Conservation (phyloP, 1,139 yeast genomes). For the Lodderomyces jiufengensis region DNA sequence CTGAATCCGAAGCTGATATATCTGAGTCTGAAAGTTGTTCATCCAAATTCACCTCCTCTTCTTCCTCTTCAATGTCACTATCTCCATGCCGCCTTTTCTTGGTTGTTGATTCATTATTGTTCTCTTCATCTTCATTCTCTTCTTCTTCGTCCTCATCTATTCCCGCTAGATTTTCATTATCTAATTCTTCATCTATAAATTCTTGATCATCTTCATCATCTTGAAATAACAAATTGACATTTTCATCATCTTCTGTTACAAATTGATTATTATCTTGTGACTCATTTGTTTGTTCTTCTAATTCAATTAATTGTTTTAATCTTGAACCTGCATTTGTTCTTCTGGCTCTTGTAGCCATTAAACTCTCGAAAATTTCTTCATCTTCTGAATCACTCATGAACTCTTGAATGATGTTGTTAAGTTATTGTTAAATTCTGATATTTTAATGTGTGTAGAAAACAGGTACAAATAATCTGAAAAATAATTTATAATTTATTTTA, state of each 20-base stretch:
- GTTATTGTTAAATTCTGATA: background rate
- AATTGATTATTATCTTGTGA: conserved; percentile 21
- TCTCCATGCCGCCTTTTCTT: conserved; percentile 6
- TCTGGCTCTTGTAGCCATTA: conserved; percentile 69
- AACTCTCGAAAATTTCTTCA: conserved; percentile 20
- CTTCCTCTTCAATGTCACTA: conserved; percentile 13
- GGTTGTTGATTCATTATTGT: conserved; percentile 7
- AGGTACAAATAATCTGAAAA: background rate
- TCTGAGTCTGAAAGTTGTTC: conserved; percentile 56
- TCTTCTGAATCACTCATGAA: conserved; percentile 31
- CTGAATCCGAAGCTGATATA: conserved; percentile 45
- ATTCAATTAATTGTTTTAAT: conserved; percentile 65
- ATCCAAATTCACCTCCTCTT: conserved; percentile 28
- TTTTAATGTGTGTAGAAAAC: no score
- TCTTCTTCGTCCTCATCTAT: conserved; percentile 17
- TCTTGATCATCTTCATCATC: conserved; percentile 86
- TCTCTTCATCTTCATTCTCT: conserved; percentile 21
- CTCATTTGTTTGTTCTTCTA: conserved; percentile 51
- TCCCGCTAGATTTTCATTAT: conserved; percentile 24
- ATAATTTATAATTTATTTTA: no score
- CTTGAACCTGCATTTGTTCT: conserved; percentile 92
- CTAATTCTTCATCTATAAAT: conserved; percentile 47
- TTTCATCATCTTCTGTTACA: conserved; percentile 63
- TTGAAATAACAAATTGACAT: conserved; percentile 68
- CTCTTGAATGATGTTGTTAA: no score